A percentile compares a stretch with the other conserved stretches of the same genome.
Conservation (phyloP, 805 yeast species). For the Schizosaccharomyces osmophilus region DNA sequence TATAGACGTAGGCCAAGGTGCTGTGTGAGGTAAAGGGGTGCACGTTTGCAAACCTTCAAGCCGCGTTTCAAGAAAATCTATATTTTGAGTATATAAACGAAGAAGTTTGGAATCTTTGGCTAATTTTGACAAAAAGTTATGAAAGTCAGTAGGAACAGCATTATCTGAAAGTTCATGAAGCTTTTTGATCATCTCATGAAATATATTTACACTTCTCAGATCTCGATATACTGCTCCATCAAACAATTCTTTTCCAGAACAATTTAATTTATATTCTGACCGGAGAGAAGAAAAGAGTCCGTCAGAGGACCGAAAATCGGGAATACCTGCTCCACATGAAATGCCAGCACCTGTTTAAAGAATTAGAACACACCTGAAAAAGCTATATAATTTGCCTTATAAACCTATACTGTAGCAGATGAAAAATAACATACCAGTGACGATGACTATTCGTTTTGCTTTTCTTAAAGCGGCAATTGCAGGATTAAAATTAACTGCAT, state of each 20-base stretch:
- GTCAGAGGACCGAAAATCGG: constrained; percentile 15
- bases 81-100: constrained; percentile 83
- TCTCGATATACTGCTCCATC: constrained; percentile 63
- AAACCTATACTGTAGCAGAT: too few relatives aligned
- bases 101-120: constrained; percentile 27
- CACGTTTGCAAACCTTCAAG: constrained; percentile 13
- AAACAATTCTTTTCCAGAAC: constrained; percentile 33
- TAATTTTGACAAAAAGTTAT: not conserved
- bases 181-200: constrained; percentile 72
- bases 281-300: not conserved
- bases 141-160: constrained; percentile 47
- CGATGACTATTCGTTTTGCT: constrained; percentile 21
- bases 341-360: constrained; percentile 59
- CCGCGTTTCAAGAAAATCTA: constrained; percentile 59
- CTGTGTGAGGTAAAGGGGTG: not conserved
- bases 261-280: not conserved
- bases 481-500: not conserved
- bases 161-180: constrained; percentile 35
- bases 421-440: constrained; percentile 21
- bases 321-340: constrained; percentile 90
- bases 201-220: constrained; percentile 38
- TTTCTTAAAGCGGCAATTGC: not conserved
- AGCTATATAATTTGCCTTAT: too few relatives aligned
- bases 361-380: too few relatives aligned
- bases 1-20: constrained; percentile 33